A percentile compares a stretch with the other conserved stretches of the same genome.
phyloP scores from a whole-genome alignment of 1,284 basidiomycete genomes.

The Spongispora temasekensis region DNA sequence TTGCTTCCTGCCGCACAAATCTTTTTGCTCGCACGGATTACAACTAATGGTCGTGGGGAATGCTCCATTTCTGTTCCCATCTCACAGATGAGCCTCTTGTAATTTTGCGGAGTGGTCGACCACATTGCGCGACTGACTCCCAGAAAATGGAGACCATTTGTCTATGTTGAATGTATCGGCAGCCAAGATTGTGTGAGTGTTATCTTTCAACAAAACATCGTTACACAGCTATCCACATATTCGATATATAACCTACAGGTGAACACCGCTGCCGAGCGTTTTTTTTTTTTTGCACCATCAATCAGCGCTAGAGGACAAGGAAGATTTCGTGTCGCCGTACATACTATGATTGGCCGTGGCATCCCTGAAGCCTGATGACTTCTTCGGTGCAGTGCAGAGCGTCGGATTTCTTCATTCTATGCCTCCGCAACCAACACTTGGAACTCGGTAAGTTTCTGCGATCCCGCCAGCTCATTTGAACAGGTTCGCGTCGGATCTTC shows the following conservation, averaged over 20 bases:
- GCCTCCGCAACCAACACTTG: conserved; percentile 1
- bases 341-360: too few species aligned
- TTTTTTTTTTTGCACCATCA: too few species aligned
- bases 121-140: conserved; percentile 2
- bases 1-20: conserved; percentile 1
- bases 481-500: conserved; percentile 11
- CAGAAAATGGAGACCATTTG: not conserved
- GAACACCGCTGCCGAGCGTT: too few species aligned
- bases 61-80: not conserved
- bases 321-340: too few species aligned
- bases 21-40: conserved; percentile 4
- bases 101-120: not conserved
- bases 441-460: conserved; percentile 4
- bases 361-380: conserved; percentile 2
- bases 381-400: conserved; percentile 27
- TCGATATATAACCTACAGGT: too few species aligned
- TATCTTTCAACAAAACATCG: too few species aligned
- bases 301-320: too few species aligned
- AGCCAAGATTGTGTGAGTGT: too few species aligned
- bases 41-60: conserved; percentile 6
- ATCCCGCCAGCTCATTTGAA: not conserved
- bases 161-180: too few species aligned
- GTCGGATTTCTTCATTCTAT: conserved; percentile 5
- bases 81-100: not conserved
- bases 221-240: too few species aligned